Evolutionary conservation across 257 asterid genomes (phyloP).

Genomic region (Solanum microdontum): DNA sequence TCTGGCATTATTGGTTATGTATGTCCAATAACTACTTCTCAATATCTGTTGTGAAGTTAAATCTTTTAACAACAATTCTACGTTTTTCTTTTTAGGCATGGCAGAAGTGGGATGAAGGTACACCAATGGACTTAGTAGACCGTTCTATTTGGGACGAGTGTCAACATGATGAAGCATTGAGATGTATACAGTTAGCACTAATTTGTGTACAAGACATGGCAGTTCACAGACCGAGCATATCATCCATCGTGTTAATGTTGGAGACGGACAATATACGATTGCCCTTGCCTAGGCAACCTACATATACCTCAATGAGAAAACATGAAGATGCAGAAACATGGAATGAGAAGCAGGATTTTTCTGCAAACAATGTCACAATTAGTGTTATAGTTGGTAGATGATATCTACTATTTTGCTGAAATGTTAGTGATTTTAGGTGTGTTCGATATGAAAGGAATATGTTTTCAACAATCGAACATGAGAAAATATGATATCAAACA

Average conservation of each 20-base stretch:
- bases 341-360: constrained; percentile 32
- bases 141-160: constrained; percentile 24
- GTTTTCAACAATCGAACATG: not conserved
- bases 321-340: constrained; percentile 23
- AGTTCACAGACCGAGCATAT: constrained; percentile 52
- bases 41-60: not conserved
- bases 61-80: not conserved
- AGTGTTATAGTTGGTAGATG: constrained; percentile 59
- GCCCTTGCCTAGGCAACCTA: constrained; percentile 60
- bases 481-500: not conserved
- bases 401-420: not conserved
- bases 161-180: constrained; percentile 25
- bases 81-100: constrained; percentile 39
- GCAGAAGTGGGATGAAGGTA: constrained; percentile 60
- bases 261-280: constrained; percentile 38
- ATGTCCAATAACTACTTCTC: constrained; percentile 11
- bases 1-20: constrained; percentile 54
- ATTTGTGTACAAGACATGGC: constrained; percentile 71
- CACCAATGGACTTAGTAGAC: constrained; percentile 41
- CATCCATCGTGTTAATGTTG: constrained; percentile 54
- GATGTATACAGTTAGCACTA: constrained; percentile 66
- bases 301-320: constrained; percentile 42
- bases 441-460: not conserved
- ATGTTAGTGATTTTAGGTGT: not conserved
- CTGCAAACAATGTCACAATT: constrained; percentile 52